Evolutionary conservation across 1,284 basidiomycete genomes (phyloP), one percentile per base, ranked within the genome.

Genomic region (Trametes versicolor): DNA sequence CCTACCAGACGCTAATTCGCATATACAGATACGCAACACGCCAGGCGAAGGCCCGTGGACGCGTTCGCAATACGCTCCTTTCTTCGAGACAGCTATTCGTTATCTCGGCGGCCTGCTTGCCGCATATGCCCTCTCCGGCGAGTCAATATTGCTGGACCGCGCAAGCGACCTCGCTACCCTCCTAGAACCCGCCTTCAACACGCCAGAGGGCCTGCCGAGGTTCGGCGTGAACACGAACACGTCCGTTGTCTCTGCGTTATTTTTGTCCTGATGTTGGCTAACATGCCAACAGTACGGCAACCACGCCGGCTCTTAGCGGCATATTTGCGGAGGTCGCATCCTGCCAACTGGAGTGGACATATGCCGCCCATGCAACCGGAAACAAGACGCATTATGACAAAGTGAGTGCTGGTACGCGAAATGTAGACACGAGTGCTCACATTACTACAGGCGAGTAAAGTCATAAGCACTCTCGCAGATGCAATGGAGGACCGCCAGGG

Each of bases 41-140:
- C 34, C 23, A 15, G 21, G 25, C 32, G 12, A 41, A 3, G 41
- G 45, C 13, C 23, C 52, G 3, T 56, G 51, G 36, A 7, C 29
- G 21, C 27, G 34, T 8, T 62, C 61, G 3, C 47, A 56, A 25
- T 79, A 75, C n/a, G 84, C 81, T 1, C 85, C 84, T 2, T 90
- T 92, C 72, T 93, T 93, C 71, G 92, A 93, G 75, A 93, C 90
- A 0, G 84, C 85, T 50, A 93, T 93, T 68, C 86, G 90, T 1
- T 92, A 92, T 73, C 83, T 94, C 17, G 91, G 91, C 10, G 90
- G 91, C 12, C 75, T 92, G 0, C 80, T 93, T 4, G 87, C 90
- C 10, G 90, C 90, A 0, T 89, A 92, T 70, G 88, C 91, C 29
- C 81, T 93, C 1, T 88, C 89, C 0, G 81, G 81, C 17, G 86